Evolutionary conservation across 306 rosid species (phyloP).

Genomic region (Cucumis hystrix): DNA sequence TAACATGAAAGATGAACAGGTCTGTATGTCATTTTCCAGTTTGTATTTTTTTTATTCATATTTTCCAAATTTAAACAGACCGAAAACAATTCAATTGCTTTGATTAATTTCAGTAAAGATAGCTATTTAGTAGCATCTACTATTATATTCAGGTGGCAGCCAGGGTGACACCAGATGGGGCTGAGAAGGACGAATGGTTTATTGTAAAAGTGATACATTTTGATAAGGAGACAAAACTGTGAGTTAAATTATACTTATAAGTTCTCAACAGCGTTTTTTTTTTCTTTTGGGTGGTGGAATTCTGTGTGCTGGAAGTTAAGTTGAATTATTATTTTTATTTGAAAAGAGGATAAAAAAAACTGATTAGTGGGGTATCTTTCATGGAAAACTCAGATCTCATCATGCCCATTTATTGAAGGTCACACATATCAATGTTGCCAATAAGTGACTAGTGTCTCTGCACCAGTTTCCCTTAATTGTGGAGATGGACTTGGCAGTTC

Average conservation of each 20-base stretch:
- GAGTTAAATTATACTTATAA: constrained; percentile 23
- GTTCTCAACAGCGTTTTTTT: not conserved
- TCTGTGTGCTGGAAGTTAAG: too few species aligned
- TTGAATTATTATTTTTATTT: too few species aligned
- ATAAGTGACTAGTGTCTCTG: not conserved
- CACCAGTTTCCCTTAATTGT: not conserved
- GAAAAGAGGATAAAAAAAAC: not conserved
- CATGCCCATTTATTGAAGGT: not conserved
- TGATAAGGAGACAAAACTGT: constrained; percentile 89
- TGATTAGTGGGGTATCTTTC: not conserved
- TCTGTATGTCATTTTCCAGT: constrained; percentile 7
- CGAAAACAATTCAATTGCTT: not conserved
- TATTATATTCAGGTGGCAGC: constrained; percentile 74
- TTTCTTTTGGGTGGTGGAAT: too few species aligned
- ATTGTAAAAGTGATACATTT: constrained; percentile 91
- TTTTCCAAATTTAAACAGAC: not conserved
- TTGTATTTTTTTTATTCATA: not conserved
- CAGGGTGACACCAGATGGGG: constrained; percentile 71
- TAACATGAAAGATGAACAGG: constrained; percentile 90
- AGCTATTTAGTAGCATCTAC: constrained; percentile 9
- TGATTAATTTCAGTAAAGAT: not conserved
- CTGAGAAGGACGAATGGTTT: constrained; percentile 92
- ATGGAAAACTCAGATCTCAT: not conserved
- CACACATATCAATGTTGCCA: not conserved
- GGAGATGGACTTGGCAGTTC: not conserved